phyloP scores from a whole-genome alignment of 768 basidiomycete species.

The Naematelia encephala region DNA sequence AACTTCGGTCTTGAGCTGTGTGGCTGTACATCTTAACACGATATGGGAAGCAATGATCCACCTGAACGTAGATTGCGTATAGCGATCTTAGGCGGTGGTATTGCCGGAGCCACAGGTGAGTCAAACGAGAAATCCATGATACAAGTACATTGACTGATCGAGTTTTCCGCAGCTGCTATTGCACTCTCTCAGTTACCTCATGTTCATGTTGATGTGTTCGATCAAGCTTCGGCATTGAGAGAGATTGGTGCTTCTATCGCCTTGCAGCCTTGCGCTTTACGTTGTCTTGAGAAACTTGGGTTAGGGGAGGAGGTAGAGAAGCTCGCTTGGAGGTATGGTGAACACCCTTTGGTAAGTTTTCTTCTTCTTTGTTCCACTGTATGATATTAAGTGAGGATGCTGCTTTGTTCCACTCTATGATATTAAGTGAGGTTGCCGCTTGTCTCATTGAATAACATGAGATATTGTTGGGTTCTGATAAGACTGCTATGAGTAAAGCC shows the following conservation, averaged over 20 bases:
- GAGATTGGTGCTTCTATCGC: background rate
- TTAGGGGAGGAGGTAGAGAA: background rate
- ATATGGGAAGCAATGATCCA: background rate
- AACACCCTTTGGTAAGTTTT: background rate
- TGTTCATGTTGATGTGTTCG: background rate
- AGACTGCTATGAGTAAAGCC: too few species aligned
- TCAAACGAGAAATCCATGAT: too few species aligned
- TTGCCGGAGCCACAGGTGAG: background rate
- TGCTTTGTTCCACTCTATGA: too few species aligned
- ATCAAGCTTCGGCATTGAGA: background rate
- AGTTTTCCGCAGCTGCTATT: background rate
- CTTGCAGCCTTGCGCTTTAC: background rate
- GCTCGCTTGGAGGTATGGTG: background rate
- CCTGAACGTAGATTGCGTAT: background rate
- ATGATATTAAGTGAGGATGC: too few species aligned
- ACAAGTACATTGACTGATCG: too few species aligned
- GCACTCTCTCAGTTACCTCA: background rate
- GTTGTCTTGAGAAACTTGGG: background rate
- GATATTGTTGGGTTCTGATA: too few species aligned
- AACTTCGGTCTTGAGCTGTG: too few species aligned
- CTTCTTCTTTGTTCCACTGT: background rate
- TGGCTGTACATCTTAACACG: too few species aligned
- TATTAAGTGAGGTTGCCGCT: too few species aligned
- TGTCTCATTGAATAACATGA: too few species aligned
- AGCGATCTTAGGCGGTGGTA: background rate